Conservation (phyloP, 345 rosid species). For the Alliaria petiolata region DNA sequence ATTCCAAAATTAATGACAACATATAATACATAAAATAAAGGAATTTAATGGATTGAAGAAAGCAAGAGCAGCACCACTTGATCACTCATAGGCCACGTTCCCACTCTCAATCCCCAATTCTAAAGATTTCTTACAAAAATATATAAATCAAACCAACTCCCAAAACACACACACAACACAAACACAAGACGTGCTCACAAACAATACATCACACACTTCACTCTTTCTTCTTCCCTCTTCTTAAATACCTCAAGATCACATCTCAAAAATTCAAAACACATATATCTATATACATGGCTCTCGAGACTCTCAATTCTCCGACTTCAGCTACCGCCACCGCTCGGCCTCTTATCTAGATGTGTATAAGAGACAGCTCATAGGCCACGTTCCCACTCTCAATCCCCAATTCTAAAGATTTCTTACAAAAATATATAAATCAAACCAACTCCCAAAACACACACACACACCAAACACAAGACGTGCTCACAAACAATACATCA, state of each 20-base stretch:
- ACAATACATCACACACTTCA: constrained; percentile 38
- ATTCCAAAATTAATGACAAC: constrained; percentile 16
- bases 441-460: neutral
- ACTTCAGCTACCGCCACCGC: constrained; percentile 32
- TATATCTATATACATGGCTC: constrained; percentile 42
- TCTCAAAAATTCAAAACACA: neutral
- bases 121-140: constrained; percentile 5
- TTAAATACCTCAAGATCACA: constrained; percentile 3
- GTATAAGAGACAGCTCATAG: no score
- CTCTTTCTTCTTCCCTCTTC: constrained; percentile 19
- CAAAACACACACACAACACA: constrained; percentile 12
- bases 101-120: constrained; percentile 32
- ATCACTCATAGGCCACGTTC: constrained; percentile 40
- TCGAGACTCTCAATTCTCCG: constrained; percentile 55
- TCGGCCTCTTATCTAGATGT: constrained; percentile 41
- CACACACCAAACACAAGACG: constrained; percentile 29
- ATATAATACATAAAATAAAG: constrained; percentile 11
- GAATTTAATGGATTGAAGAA: constrained; percentile 24
- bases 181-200: constrained; percentile 37
- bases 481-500: constrained; percentile 37
- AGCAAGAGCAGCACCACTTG: constrained; percentile 39
- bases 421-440: constrained; percentile 1
- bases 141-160: constrained; percentile 8
- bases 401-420: constrained; percentile 23
- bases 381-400: constrained; percentile 39